Conservation (phyloP, 768 basidiomycete species). For the Termitomyces sp. region DNA sequence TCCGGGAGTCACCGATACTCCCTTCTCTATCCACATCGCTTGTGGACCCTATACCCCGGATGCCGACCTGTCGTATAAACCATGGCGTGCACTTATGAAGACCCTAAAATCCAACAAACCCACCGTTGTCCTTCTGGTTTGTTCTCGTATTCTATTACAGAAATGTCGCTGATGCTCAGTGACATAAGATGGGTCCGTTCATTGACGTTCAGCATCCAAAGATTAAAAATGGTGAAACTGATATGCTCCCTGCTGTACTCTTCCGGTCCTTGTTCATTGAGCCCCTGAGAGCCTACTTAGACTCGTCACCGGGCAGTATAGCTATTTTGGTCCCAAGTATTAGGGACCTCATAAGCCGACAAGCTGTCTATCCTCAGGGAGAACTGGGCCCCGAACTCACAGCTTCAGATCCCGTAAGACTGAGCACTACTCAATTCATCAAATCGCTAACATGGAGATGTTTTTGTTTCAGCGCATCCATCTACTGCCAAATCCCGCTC, state of each 20-base stretch:
- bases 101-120: slow-evolving; percentile 67
- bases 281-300: slow-evolving; percentile 56
- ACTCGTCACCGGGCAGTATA: slow-evolving; percentile 62
- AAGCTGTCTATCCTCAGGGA: slow-evolving; percentile 84
- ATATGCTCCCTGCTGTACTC: slow-evolving; percentile 59
- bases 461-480: slow-evolving; percentile 66
- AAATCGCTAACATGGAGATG: neutral
- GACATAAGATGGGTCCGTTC: slow-evolving; percentile 83
- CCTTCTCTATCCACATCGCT: slow-evolving; percentile 69
- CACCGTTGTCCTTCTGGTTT: slow-evolving; percentile 74
- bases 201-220: slow-evolving; percentile 74
- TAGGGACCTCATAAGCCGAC: slow-evolving; percentile 75
- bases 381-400: slow-evolving; percentile 47
- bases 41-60: slow-evolving; percentile 89
- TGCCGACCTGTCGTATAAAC: slow-evolving; percentile 70
- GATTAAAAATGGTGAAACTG: slow-evolving; percentile 73
- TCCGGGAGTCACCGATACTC: slow-evolving; percentile 37
- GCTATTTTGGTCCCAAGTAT: slow-evolving; percentile 82
- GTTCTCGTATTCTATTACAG: neutral
- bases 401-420: slow-evolving; percentile 51
- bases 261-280: slow-evolving; percentile 66
- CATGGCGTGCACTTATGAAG: slow-evolving; percentile 64
- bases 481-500: slow-evolving; percentile 83
- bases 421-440: neutral
- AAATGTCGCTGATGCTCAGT: slow-evolving; percentile 3